Evolutionary conservation across 2,329 filamentous ascomycete species (phyloP).

Genomic region (Colletotrichum salicis): DNA sequence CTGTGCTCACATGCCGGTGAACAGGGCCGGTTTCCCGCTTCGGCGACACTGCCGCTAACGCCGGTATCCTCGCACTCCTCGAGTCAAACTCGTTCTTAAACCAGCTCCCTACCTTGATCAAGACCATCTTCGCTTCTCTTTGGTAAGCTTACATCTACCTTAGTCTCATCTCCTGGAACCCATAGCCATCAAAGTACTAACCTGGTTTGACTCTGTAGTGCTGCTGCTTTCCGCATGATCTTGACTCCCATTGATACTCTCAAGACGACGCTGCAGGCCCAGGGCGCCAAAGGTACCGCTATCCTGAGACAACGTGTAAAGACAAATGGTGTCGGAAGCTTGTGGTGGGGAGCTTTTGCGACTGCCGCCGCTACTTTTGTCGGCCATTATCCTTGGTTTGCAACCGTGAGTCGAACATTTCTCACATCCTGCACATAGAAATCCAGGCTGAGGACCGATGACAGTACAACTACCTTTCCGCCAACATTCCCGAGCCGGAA

Average conservation of each 20-base stretch:
- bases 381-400: conserved; percentile 62
- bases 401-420: conserved; percentile 48
- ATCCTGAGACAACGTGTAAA: conserved; percentile 57
- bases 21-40: conserved; percentile 57
- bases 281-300: conserved; percentile 54
- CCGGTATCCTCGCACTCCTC: conserved; percentile 58
- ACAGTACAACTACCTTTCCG: conserved; percentile 56
- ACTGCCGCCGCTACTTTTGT: conserved; percentile 61
- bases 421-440: not conserved
- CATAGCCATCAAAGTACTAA: not conserved
- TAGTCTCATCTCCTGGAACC: accelerated
- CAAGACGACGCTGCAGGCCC: conserved; percentile 61
- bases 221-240: conserved; percentile 58
- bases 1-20: not conserved
- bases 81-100: conserved; percentile 58
- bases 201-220: conserved; percentile 41
- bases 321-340: conserved; percentile 54
- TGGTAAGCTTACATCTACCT: conserved; percentile 43
- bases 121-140: conserved; percentile 59
- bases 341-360: conserved; percentile 62
- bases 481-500: conserved; percentile 51
- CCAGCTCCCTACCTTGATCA: conserved; percentile 52
- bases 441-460: not conserved
- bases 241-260: conserved; percentile 60
- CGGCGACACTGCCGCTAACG: conserved; percentile 60